A percentile compares a stretch with the other conserved stretches of the same genome.
phyloP scores from a whole-genome alignment of 2,329 filamentous ascomycete species.

The Epicoccum nigrum region DNA sequence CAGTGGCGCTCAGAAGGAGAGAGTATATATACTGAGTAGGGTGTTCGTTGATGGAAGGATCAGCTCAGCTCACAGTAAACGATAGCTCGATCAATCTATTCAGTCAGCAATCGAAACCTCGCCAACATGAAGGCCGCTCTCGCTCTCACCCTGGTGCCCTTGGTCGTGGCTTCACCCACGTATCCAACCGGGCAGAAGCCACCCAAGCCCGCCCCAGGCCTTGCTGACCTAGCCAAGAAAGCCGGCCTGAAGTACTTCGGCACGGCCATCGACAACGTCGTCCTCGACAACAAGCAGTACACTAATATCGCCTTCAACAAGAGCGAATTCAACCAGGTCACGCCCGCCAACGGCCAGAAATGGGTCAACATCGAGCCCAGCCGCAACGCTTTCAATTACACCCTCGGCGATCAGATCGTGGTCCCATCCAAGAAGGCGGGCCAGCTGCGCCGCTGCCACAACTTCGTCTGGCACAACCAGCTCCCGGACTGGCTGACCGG shows the following conservation, averaged over 20 bases:
- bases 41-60: background rate
- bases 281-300: slow-evolving; percentile 59
- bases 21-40: slow-evolving; percentile 2
- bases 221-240: slow-evolving; percentile 61
- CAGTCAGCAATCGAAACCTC: too few relatives aligned
- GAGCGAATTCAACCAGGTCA: slow-evolving; percentile 68
- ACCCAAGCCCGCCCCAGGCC: slow-evolving; percentile 34
- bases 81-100: background rate
- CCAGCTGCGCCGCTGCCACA: slow-evolving; percentile 67
- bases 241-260: slow-evolving; percentile 63
- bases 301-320: slow-evolving; percentile 60
- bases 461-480: slow-evolving; percentile 61
- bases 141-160: slow-evolving; percentile 24
- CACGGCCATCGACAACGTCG: slow-evolving; percentile 63
- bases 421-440: slow-evolving; percentile 48
- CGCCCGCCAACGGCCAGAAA: slow-evolving; percentile 68
- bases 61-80: background rate
- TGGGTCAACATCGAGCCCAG: slow-evolving; percentile 68
- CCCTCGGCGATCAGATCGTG: slow-evolving; percentile 59
- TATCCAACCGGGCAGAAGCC: slow-evolving; percentile 7
- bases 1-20: background rate
- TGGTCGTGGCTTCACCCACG: slow-evolving; percentile 28
- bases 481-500: slow-evolving; percentile 60
- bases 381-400: slow-evolving; percentile 64
- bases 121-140: slow-evolving; percentile 36